Evolutionary conservation across 108 stramenopile species (phyloP).

Genomic region (Conticribra guillardii): DNA sequence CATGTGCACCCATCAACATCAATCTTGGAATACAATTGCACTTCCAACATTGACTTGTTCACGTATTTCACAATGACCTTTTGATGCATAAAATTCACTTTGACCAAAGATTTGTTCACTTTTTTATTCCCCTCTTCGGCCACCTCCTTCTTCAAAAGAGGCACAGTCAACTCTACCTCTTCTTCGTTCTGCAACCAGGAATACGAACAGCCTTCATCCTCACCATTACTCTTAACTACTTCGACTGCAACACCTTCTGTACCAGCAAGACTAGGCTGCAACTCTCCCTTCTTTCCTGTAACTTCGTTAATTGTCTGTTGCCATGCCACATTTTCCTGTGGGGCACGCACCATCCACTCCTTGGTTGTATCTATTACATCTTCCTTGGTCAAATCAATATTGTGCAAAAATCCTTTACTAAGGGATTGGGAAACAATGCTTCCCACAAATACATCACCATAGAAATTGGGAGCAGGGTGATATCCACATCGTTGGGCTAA

Average conservation of each 20-base stretch:
- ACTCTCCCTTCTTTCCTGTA: conserved; percentile 49
- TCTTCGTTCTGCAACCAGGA: conserved; percentile 78
- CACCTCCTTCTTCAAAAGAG: conserved; percentile 20
- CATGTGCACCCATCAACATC: conserved; percentile 84
- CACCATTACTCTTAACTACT: conserved; percentile 7
- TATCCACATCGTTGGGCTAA: conserved; percentile 66
- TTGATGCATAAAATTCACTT: conserved; percentile 58
- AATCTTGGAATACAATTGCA: conserved; percentile 58
- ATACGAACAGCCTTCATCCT: conserved; percentile 50
- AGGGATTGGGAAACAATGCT: conserved; percentile 39
- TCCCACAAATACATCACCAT: conserved; percentile 85
- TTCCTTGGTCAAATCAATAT: conserved; percentile 56
- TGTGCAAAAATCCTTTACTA: conserved; percentile 32
- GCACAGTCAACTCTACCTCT: conserved; percentile 66
- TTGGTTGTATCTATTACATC: conserved; percentile 52
- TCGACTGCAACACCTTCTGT: conserved; percentile 67
- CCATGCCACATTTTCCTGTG: conserved; percentile 66
- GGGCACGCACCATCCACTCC: conserved; percentile 73
- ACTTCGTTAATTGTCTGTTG: conserved; percentile 64
- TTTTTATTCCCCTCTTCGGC: conserved; percentile 27
- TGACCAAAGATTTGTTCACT: conserved; percentile 39
- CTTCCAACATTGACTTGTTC: conserved; percentile 29
- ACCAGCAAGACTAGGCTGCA: conserved; percentile 56
- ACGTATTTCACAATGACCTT: conserved; percentile 47
- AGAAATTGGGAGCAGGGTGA: conserved; percentile 82